phyloP scores from a whole-genome alignment of 2,329 filamentous ascomycete species.

The Exophiala mesophila region DNA sequence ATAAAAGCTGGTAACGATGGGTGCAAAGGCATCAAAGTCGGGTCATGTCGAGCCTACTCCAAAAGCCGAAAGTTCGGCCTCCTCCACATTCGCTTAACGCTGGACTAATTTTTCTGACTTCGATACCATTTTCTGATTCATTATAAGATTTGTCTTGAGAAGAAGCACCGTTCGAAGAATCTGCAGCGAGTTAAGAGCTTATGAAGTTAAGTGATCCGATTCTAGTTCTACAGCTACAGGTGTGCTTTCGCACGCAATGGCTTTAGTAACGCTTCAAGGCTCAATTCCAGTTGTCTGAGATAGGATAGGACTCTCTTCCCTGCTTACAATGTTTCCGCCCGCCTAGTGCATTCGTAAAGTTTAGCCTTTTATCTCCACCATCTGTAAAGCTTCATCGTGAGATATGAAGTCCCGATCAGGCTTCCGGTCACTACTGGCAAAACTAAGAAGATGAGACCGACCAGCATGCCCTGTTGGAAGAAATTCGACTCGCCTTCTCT shows the following conservation, averaged over 20 bases:
- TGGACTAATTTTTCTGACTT: not conserved
- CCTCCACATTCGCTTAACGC: not conserved
- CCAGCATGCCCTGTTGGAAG: slow-evolving; percentile 6
- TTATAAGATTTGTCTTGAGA: not conserved
- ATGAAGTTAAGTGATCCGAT: not conserved
- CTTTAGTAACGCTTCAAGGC: not conserved
- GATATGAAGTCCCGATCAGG: not conserved
- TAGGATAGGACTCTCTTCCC: not conserved
- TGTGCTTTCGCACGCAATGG: not conserved
- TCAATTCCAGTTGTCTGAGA: not conserved
- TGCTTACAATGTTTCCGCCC: not conserved
- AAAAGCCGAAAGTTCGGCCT: not conserved
- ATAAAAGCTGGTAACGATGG: not conserved
- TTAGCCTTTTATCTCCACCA: not conserved
- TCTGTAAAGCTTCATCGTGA: not conserved
- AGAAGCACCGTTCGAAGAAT: no score
- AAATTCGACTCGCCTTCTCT: slow-evolving; percentile 5
- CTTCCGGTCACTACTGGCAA: slow-evolving; percentile 1
- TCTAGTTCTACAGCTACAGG: not conserved
- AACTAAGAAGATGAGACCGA: not conserved
- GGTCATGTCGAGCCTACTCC: not conserved
- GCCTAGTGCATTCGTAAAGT: not conserved
- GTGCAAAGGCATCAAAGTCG: not conserved
- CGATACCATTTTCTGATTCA: not conserved
- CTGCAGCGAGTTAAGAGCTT: not conserved